These are phyloP conservation scores for Aspergillus alliaceus DNA, from an alignment of 2,329 filamentous ascomycete species.

Conservation along the genomic window DNA sequence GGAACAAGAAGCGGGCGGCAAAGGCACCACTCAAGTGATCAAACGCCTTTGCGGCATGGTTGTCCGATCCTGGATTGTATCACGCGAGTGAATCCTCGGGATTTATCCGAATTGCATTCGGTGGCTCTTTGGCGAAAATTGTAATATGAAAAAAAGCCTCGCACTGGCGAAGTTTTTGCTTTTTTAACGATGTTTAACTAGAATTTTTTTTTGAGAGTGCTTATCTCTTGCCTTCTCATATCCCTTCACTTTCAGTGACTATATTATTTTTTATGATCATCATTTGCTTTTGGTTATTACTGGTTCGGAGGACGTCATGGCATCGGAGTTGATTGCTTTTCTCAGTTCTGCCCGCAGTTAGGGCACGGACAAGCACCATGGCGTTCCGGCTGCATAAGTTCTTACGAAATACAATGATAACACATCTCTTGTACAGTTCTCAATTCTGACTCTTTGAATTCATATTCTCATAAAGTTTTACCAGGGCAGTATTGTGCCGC, in stretches of 20 bases:
- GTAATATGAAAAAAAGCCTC: slow-evolving; percentile 20
- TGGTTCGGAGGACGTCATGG: slow-evolving; percentile 13
- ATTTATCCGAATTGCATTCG: background rate
- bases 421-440: background rate
- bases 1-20: slow-evolving; percentile 62
- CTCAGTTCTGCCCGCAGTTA: slow-evolving; percentile 13
- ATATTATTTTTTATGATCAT: slow-evolving; percentile 9
- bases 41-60: slow-evolving; percentile 70
- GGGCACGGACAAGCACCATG: slow-evolving; percentile 20
- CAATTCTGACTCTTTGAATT: background rate
- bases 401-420: background rate
- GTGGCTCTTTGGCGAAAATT: slow-evolving; percentile 1
- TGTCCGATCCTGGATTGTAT: slow-evolving; percentile 55
- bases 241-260: slow-evolving; percentile 2
- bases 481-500: background rate
- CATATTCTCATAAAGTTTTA: background rate
- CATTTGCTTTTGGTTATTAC: slow-evolving; percentile 4
- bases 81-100: slow-evolving; percentile 29
- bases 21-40: slow-evolving; percentile 73
- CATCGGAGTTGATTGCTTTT: slow-evolving; percentile 21
- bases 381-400: slow-evolving; percentile 22
- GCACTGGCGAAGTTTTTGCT: slow-evolving; percentile 13
- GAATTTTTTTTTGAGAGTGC: slow-evolving; percentile 13
- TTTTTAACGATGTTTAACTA: slow-evolving; percentile 19
- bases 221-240: slow-evolving; percentile 3